A percentile compares a stretch with the other conserved stretches of the same genome.
Evolutionary conservation across 2,329 filamentous ascomycete species (phyloP).

Genomic region (Claviceps pazoutovae): DNA sequence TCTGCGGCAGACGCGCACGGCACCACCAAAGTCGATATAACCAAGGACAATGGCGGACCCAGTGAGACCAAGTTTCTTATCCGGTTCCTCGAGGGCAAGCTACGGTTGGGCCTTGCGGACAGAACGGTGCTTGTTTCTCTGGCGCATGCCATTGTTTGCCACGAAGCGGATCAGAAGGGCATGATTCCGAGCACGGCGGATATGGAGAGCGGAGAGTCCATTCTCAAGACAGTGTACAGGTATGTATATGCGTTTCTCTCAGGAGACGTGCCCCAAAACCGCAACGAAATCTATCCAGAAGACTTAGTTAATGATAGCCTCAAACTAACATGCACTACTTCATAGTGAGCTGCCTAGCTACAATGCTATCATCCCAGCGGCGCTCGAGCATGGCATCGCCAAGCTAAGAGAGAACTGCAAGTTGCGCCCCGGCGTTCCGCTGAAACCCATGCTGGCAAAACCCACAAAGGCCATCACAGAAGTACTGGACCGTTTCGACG

Average conservation of each 20-base stretch:
- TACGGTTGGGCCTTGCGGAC: slow-evolving; percentile 82
- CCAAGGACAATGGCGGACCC: slow-evolving; percentile 79
- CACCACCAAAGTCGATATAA: slow-evolving; percentile 73
- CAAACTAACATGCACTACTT: neutral
- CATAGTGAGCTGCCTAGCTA: slow-evolving; percentile 75
- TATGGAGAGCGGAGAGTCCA: slow-evolving; percentile 68
- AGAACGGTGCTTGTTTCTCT: slow-evolving; percentile 82
- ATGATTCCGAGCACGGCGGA: slow-evolving; percentile 61
- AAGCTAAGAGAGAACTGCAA: slow-evolving; percentile 76
- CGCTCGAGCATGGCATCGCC: slow-evolving; percentile 75
- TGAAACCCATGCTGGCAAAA: slow-evolving; percentile 98
- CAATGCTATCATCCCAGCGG: slow-evolving; percentile 82
- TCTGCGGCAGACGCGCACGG: slow-evolving; percentile 69
- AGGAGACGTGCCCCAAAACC: too few relatives aligned
- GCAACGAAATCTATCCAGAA: neutral
- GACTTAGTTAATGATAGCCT: neutral
- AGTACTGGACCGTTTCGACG: slow-evolving; percentile 90
- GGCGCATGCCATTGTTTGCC: slow-evolving; percentile 73
- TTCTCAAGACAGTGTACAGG: slow-evolving; percentile 85
- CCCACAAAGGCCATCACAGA: slow-evolving; percentile 97
- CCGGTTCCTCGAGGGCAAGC: slow-evolving; percentile 85
- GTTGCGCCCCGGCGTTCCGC: slow-evolving; percentile 78
- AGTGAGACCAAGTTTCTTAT: slow-evolving; percentile 93
- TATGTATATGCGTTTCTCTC: slow-evolving; percentile 21
- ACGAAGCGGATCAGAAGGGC: slow-evolving; percentile 61